Evolutionary conservation across 805 yeast genomes (phyloP), one percentile per base, ranked within the genome.

Genomic region (Zygotorulaspora danielsina): DNA sequence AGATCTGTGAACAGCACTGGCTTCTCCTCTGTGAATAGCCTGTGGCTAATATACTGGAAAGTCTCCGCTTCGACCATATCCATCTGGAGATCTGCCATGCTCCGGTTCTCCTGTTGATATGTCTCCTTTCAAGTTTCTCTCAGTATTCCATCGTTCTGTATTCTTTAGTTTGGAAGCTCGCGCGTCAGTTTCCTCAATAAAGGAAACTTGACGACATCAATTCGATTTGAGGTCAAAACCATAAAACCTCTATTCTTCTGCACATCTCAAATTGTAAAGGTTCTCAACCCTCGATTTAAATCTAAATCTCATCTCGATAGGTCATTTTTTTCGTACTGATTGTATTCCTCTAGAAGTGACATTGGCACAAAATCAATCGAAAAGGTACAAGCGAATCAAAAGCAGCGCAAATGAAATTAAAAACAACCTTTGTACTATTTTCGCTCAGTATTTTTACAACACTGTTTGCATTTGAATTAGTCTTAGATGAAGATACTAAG

Each of bases 1-100:
- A 59, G 36, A 40, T 59, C 64, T 5, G 63, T 54, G 39, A 57
- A 57, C 6, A 52, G 39, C 10, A 59, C 59, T 5, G 61, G 53
- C 32, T 52, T 48, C 12, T 45, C 45, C 32, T 55, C 53, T 3
- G 54, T 55, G 32, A 57, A 53, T 18, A 59, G 46, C 16, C 39
- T 45, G 24, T 47, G 51, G 44, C 50, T 55, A 19, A 59, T 57
- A 21, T 37, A 44, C 15, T 44, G 41, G 28, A 38, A 29, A 19
- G 28, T 41, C 21, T 38, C 25, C 9, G 40, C 48, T 15, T 27
- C 31, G 18, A 27, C 9, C 16, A 12, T 18, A 5, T n/a, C 31
- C 31, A 27, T 27, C 8, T 15, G 12, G 27, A 4, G 27, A 24
- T n/a, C 4, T 24, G 27, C 11, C 11, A 7, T 5, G 27, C n/a